Evolutionary conservation across 495 filamentous ascomycete genomes (phyloP).

Genomic region (Lophiostoma macrostomum): DNA sequence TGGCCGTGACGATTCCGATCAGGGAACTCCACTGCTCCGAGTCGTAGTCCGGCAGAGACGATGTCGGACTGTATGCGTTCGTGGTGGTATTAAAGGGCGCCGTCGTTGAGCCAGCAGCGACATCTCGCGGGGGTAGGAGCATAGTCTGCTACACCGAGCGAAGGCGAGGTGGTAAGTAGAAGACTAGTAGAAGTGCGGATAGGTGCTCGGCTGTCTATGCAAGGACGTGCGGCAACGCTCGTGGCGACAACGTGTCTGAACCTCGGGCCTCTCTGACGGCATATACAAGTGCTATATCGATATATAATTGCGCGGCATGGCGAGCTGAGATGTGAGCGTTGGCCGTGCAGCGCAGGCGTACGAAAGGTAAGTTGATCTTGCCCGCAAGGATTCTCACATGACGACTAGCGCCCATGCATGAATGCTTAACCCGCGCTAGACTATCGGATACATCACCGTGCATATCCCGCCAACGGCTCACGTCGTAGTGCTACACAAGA

Average conservation of each 20-base stretch:
- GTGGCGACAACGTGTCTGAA: not conserved
- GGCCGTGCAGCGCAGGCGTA: not conserved
- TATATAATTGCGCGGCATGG: not conserved
- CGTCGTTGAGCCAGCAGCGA: conserved; percentile 29
- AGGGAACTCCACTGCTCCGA: conserved; percentile 69
- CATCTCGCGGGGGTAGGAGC: conserved; percentile 9
- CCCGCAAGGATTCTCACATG: conserved; percentile 2
- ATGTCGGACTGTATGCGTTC: not conserved
- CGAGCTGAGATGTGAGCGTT: not conserved
- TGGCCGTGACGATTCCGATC: conserved; percentile 90
- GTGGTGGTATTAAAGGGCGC: not conserved
- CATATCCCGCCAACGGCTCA: not conserved
- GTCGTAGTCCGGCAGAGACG: not conserved
- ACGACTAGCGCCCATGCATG: not conserved
- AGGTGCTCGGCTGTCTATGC: not conserved
- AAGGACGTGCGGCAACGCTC: not conserved
- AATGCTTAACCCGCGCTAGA: not conserved
- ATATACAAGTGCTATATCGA: conserved; percentile 1
- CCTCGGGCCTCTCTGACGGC: not conserved
- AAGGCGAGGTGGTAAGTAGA: not conserved
- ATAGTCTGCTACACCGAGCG: conserved; percentile 7
- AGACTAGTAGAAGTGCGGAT: too few species aligned
- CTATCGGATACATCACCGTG: conserved; percentile 8
- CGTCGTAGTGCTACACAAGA: not conserved
- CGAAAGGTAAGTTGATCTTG: not conserved